phyloP scores from a whole-genome alignment of 2,329 filamentous ascomycete genomes.

The Sporothrix pseudoabietina region DNA sequence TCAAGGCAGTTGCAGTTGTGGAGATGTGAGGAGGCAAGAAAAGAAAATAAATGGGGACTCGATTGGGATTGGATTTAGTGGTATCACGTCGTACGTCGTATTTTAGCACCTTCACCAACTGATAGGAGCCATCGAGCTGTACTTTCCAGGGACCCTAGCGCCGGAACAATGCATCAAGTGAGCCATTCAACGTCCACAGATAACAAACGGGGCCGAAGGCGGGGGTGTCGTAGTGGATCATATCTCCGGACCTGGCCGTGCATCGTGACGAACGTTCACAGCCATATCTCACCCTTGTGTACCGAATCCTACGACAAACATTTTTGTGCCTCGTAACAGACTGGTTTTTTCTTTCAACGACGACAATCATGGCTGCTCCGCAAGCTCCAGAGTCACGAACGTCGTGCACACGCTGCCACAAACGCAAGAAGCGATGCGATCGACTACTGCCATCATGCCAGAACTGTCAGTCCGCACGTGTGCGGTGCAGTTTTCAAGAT shows the following conservation, averaged over 20 bases:
- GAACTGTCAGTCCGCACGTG: constrained; percentile 44
- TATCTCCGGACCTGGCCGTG: not conserved
- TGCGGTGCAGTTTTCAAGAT: constrained; percentile 47
- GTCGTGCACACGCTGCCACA: constrained; percentile 42
- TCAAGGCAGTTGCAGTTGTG: constrained; percentile 40
- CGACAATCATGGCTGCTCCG: not conserved
- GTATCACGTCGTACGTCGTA: not conserved
- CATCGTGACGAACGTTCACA: not conserved
- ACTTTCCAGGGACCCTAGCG: not conserved
- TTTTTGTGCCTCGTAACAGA: not conserved
- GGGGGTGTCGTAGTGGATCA: not conserved
- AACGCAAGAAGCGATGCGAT: constrained; percentile 50
- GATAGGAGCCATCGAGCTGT: not conserved
- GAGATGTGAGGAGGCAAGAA: constrained; percentile 32
- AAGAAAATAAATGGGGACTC: not conserved
- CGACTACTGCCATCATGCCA: constrained; percentile 44
- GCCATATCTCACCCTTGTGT: not conserved
- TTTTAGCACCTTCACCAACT: not conserved
- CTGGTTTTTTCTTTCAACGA: not conserved
- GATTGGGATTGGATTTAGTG: not conserved
- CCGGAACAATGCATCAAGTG: not conserved
- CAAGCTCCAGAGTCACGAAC: constrained; percentile 29
- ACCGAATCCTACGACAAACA: not conserved
- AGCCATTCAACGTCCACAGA: constrained; percentile 7
- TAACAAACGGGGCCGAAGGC: not conserved